Percentiles rank a stretch among this genome's conserved stretches.
Conservation (phyloP, 139 green algal species). For the Tetraselmis striata region DNA sequence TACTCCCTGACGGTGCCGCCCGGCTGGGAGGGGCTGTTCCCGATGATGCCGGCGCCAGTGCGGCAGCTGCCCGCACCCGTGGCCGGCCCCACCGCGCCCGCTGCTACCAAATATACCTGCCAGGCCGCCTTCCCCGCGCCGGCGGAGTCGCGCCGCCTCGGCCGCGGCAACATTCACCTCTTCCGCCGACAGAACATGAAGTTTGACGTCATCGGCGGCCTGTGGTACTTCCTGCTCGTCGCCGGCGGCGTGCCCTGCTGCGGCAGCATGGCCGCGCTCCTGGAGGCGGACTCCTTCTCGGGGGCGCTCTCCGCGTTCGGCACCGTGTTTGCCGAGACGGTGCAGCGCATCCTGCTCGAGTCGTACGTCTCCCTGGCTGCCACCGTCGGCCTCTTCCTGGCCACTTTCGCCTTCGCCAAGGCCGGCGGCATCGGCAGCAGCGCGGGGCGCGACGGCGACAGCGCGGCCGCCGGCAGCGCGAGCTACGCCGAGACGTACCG, state of each 20-base stretch:
- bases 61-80: background rate
- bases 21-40: background rate
- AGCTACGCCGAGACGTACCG: background rate
- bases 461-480: too few relatives aligned
- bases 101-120: conserved; percentile 68
- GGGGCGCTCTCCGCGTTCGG: conserved; percentile 11
- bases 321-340: conserved; percentile 13
- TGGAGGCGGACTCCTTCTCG: conserved; percentile 39
- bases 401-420: conserved; percentile 44
- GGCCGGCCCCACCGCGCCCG: background rate
- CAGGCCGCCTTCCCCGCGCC: conserved; percentile 48
- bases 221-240: conserved; percentile 79
- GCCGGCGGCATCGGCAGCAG: conserved; percentile 49
- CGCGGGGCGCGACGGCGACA: background rate
- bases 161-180: conserved; percentile 65
- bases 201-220: conserved; percentile 81
- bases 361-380: conserved; percentile 48
- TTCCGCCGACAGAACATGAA: conserved; percentile 54
- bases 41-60: background rate
- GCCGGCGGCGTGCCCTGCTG: conserved; percentile 63
- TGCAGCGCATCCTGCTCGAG: conserved; percentile 42
- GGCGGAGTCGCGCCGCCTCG: conserved; percentile 43
- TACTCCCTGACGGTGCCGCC: background rate
- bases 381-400: conserved; percentile 32
- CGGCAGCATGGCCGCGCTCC: conserved; percentile 27